phyloP scores from a whole-genome alignment of 2,329 filamentous ascomycete genomes.

The Exophiala alcalophila region DNA sequence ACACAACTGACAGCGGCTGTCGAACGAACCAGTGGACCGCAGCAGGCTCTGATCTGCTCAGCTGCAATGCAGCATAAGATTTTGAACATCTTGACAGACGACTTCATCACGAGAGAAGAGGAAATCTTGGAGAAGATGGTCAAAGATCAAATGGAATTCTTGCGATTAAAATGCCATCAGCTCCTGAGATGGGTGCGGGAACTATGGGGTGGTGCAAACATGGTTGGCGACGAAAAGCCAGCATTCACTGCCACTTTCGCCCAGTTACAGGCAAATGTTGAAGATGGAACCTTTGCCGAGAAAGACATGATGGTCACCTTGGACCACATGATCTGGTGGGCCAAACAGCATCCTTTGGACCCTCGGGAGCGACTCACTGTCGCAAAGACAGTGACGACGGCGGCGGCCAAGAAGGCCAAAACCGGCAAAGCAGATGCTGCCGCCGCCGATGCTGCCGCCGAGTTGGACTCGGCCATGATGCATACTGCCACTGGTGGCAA shows the following conservation, averaged over 20 bases:
- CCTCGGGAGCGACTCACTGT: background rate
- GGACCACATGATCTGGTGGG: constrained; percentile 11
- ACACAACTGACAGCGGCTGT: constrained; percentile 2
- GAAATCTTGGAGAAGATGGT: constrained; percentile 4
- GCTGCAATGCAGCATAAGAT: constrained; percentile 3
- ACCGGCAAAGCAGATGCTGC: too few relatives aligned
- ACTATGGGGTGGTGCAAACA: constrained; percentile 11
- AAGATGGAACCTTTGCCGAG: constrained; percentile 3
- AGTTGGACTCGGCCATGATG: background rate
- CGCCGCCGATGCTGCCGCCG: background rate
- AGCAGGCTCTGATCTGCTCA: constrained; percentile 8
- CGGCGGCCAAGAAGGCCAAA: background rate
- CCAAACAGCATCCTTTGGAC: constrained; percentile 6
- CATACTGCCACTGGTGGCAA: too few relatives aligned
- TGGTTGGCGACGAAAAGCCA: background rate
- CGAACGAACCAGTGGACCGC: constrained; percentile 4
- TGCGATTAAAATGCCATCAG: background rate
- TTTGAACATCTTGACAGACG: background rate
- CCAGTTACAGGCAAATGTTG: constrained; percentile 6
- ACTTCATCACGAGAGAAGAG: background rate
- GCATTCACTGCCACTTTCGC: constrained; percentile 5
- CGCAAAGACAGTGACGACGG: background rate
- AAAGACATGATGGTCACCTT: constrained; percentile 11
- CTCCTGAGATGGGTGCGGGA: constrained; percentile 14
- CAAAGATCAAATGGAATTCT: constrained; percentile 2